Base-by-base conservation (phyloP, 2,329 filamentous ascomycete genomes). In the Teratosphaeriaceae sp. region DNA sequence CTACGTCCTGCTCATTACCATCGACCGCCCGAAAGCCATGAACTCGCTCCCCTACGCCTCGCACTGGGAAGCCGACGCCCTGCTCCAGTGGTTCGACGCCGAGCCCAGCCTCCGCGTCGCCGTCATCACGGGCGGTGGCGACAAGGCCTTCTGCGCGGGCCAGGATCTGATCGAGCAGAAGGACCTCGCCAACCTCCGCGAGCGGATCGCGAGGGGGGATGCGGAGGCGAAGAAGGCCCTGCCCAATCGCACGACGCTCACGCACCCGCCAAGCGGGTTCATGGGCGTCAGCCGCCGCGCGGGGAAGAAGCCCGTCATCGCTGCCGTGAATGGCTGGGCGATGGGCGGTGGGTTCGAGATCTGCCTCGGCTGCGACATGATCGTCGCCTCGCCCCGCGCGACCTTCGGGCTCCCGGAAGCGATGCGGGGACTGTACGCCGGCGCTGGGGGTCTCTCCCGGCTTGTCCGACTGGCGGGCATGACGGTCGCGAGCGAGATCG, bases 291-390 rank as follows among this genome's bases (percentile, higher is more conserved):
- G 73, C 30, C 65, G 73, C 30, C 66, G 79, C 11, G 60, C 61
- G 11, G 79, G 79, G 1, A 79, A 77, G 65, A 80, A 80, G 59
- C 76, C 76, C 1, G 67, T 80, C 35, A 75, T 80, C 55, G 75
- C 74, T 7, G 76, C 76, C 2, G 74, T 79, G 2, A 80, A 79
- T 59, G 76, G 76, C 0, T 69, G 73, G 46, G 74, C 74, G 1
- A 62, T 77, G 36, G 76, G 76, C 0, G 76, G 76, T 3, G 76
- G 76, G 0, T 78, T 77, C 49, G 76, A 79, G 60, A 73, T 76
- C 51, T 68, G 70, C 7, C 59, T 76, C 42, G 74, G 74, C 38
- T 77, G 73, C 46, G 74, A 77, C 48, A 63, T 79, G 55, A 70
- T 77, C 3, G 64, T 78, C 7, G 75, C 75, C 1, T 69, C 71